Conservation (phyloP, 768 basidiomycete species). For the Coprinopsis strossmayeri region DNA sequence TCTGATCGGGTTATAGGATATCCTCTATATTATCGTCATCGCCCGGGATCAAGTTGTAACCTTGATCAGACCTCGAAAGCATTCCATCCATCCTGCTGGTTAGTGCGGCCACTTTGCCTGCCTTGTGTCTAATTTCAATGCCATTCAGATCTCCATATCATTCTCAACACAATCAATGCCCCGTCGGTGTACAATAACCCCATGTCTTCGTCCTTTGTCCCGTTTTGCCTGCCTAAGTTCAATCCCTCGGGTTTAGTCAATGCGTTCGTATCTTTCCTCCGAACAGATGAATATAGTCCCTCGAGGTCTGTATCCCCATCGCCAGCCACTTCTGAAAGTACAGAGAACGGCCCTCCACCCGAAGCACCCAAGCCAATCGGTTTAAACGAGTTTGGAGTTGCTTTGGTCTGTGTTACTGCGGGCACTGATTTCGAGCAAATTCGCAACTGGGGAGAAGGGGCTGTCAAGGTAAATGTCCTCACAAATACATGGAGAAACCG, state of each 20-base stretch:
- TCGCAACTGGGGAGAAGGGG: slow-evolving; percentile 65
- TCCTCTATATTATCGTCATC: slow-evolving; percentile 87
- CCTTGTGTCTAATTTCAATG: background rate
- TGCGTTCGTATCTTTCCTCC: slow-evolving; percentile 75
- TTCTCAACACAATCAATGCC: slow-evolving; percentile 84
- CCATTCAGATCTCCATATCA: slow-evolving; percentile 74
- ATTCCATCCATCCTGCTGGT: slow-evolving; percentile 94
- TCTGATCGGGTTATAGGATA: slow-evolving; percentile 45
- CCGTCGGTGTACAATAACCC: slow-evolving; percentile 74
- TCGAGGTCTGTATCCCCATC: slow-evolving; percentile 13
- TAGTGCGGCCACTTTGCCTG: slow-evolving; percentile 11
- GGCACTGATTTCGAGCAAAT: slow-evolving; percentile 84
- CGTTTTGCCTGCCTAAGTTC: slow-evolving; percentile 93
- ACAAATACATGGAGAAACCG: background rate
- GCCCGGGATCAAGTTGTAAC: slow-evolving; percentile 76
- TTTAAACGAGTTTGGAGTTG: slow-evolving; percentile 39
- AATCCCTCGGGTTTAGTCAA: slow-evolving; percentile 87
- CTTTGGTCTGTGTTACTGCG: slow-evolving; percentile 75
- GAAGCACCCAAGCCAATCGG: background rate
- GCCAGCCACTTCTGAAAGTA: slow-evolving; percentile 3
- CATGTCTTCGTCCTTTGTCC: slow-evolving; percentile 86
- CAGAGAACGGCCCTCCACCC: background rate
- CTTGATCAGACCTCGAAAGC: slow-evolving; percentile 83
- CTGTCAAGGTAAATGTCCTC: slow-evolving; percentile 42
- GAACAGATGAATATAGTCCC: slow-evolving; percentile 27